Percentiles rank a stretch among this genome's conserved stretches.
Conservation (phyloP, 495 filamentous ascomycete species). For the Articulospora tetracladia region DNA sequence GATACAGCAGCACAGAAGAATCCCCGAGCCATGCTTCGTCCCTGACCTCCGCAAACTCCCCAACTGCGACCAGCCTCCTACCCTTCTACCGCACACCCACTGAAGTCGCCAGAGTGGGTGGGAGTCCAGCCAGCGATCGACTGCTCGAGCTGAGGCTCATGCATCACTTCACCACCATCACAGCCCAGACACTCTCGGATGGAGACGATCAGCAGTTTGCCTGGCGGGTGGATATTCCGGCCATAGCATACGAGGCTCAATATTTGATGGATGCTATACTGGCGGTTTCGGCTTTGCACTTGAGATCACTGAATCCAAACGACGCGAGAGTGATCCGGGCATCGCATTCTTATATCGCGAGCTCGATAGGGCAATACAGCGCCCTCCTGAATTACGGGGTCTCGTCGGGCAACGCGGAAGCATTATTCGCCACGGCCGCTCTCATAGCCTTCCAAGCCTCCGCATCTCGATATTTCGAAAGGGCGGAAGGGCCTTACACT, state of each 20-base stretch:
- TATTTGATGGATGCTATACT: conserved; percentile 53
- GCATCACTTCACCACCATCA: conserved; percentile 51
- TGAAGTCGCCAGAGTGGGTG: conserved; percentile 24
- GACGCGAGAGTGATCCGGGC: conserved; percentile 49
- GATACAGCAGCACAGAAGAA: conserved; percentile 7
- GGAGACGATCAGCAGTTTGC: conserved; percentile 40
- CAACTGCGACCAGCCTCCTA: conserved; percentile 21
- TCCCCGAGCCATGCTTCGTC: conserved; percentile 26
- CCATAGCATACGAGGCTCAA: conserved; percentile 46
- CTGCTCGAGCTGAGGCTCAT: conserved; percentile 49
- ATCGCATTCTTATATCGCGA: conserved; percentile 55
- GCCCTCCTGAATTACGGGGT: conserved; percentile 44
- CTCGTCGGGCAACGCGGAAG: conserved; percentile 47
- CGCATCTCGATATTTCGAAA: conserved; percentile 47
- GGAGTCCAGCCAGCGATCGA: conserved; percentile 34
- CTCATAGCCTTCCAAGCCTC: conserved; percentile 56
- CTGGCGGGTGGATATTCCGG: conserved; percentile 51
- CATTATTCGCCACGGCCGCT: conserved; percentile 48
- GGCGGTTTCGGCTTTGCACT: conserved; percentile 52
- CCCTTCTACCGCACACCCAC: conserved; percentile 32
- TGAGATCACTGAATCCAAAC: conserved; percentile 43
- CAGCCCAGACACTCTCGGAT: conserved; percentile 45
- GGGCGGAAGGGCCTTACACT: conserved; percentile 37
- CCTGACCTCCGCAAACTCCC: conserved; percentile 21
- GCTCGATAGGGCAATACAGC: conserved; percentile 50